Evolutionary conservation across 2,329 filamentous ascomycete species (phyloP), one percentile per base, ranked within the genome.

Genomic region (Trichoderma lentiforme): DNA sequence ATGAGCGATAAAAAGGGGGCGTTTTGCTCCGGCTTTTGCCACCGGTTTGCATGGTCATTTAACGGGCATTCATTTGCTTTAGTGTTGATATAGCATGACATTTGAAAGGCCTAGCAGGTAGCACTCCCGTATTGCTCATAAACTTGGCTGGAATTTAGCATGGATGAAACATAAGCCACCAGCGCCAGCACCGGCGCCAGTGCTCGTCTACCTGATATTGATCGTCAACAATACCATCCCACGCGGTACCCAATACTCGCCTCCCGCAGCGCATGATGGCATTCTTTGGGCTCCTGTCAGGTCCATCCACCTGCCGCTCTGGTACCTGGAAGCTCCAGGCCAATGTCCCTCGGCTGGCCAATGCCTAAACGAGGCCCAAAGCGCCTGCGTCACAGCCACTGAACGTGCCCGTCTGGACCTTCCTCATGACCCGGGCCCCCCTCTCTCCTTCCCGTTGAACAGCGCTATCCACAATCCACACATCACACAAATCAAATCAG

Each of bases 301-400:
- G 67, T 70, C 36, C 57, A 36, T 70, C 60, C 67, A 61, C 67
- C 67, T 47, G 58, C 67, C 56, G 30, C 64, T 67, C 47, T 57
- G 47, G 64, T 67, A 67, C 47, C 51, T 24, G 11, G 63, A 56
- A 15, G 32, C 51, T 39, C 36, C 64, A 26, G 21, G 24, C 18
- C 43, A 39, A 36, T 24, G 21, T 21, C 57, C 64, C 64, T 43
- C 51, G 47, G 47, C 47, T 53, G 43, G 47, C 60, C 60, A 63
- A 58, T 58, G 64, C 64, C 64, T 53, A 67, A 67, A 43, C 51
- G 32, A 57, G 51, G 64, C 64, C 64, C 64, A 58, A 67, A 66
- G 14, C 56, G 64, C 64, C 70, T 72, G 71, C 71, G 71, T 72
- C 71, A 72, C 71, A 71, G 43, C 62, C 62, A 71, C 70, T 26